phyloP scores from a whole-genome alignment of 2,329 filamentous ascomycete species.

The Bipolaris gigantea region DNA sequence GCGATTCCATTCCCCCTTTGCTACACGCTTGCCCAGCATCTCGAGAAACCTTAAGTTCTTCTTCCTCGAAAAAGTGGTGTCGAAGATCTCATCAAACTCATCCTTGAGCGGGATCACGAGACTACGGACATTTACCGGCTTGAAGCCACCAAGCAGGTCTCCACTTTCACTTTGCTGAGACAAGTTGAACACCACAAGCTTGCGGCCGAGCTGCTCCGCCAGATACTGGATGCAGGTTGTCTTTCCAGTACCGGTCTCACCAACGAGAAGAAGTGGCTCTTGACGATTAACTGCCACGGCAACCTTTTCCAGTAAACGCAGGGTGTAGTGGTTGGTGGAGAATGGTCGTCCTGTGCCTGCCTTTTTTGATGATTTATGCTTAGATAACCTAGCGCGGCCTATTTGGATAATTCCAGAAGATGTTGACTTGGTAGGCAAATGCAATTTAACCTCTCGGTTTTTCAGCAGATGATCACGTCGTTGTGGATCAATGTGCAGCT shows the following conservation, averaged over 20 bases:
- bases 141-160: conserved; percentile 95
- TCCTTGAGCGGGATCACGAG: conserved; percentile 89
- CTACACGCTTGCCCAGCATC: conserved; percentile 75
- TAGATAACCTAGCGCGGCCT: conserved; percentile 53
- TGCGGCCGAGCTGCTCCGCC: conserved; percentile 79
- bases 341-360: conserved; percentile 60
- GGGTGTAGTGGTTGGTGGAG: conserved; percentile 83
- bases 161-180: conserved; percentile 97
- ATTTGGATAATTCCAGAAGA: conserved; percentile 36
- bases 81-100: conserved; percentile 88
- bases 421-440: conserved; percentile 39
- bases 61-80: conserved; percentile 80
- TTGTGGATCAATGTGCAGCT: conserved; percentile 83
- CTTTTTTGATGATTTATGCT: conserved; percentile 47
- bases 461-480: conserved; percentile 76
- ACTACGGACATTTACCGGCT: conserved; percentile 87
- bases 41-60: conserved; percentile 84
- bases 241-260: conserved; percentile 97
- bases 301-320: conserved; percentile 84
- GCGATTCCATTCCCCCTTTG: conserved; percentile 83
- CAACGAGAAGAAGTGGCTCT: conserved; percentile 94
- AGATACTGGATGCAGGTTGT: conserved; percentile 95
- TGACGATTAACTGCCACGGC: conserved; percentile 76
- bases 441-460: conserved; percentile 68
- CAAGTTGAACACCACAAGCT: conserved; percentile 88